Evolutionary conservation across 495 filamentous ascomycete genomes (phyloP), one percentile per base, ranked within the genome.

Genomic region (Hypoxylon lienhwacheense): DNA sequence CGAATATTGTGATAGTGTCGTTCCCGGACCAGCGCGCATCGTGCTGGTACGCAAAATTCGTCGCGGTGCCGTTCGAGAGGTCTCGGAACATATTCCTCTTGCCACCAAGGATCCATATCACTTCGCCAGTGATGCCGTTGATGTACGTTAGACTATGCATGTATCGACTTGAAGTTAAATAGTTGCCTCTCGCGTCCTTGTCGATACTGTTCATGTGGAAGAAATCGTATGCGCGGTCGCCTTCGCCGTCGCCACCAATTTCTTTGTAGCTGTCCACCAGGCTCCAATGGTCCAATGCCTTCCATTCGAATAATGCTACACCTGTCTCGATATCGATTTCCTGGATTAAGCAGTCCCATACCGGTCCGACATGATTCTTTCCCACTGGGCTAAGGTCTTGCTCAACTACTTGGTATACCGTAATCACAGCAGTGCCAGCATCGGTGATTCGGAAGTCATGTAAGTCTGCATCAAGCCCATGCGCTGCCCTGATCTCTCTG

Each of bases 191-290:
- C 0, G 36, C 36, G 55, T 81, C 77, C 59, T 82, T 83, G 59
- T 82, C 81, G 51, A 85, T 70, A 21, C 78, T 81, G 66, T 84
- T 84, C 68, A 85, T 81, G 67, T 84, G 81, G 70, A 84, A 84
- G 65, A 79, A 84, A 65, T 86, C 80, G 75, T 77, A 84, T 3
- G 82, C 77, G 6, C 41, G 45, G 24, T 50, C 43, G 11, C 40
- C 39, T 12, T 59, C 55, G 2, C 63, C 63, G 16, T 63, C 63
- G 1, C 26, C 59, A 31, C 46, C 59, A 48, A 60, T 63, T 7
- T 56, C 52, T 14, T 33, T 35, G 33, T 15, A 50, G 20, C 49
- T 41, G 14, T 70, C 68, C 37, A 29, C 32, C n/a, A 69, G 25
- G 11, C 45, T 51, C 40, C 64, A 56, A 41, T 77, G 70, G 12